Base-by-base conservation (phyloP, 2,329 filamentous ascomycete genomes). In the Aureobasidium sp. region DNA sequence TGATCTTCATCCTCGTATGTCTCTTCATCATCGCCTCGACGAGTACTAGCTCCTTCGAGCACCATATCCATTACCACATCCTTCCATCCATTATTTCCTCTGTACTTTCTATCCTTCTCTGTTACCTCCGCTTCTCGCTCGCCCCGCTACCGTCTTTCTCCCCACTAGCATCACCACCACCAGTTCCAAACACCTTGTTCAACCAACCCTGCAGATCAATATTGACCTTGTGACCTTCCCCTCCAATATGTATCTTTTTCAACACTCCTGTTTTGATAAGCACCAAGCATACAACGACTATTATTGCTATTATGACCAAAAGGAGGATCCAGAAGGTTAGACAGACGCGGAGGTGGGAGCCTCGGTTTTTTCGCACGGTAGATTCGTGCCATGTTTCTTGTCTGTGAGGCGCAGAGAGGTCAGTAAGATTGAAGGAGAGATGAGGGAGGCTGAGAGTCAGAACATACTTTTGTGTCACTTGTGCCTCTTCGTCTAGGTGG, bases 401-500 rank as follows among this genome's bases (percentile, higher is more conserved):
- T 53, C 34, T 53, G 0, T 39, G 3, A 8, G 10, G 34, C 3
- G 3, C 29, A 16, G 10, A 2, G 21, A 29, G 21, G 49, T 53
- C n/a, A 53, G 49, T 30, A 16, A 6, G 34, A 3, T 13, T 32
- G 47, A 32, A 13, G 30, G 32, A 25, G 32, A 50, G 11, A 14
- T 3, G 10, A 16, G 25, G 44, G 27, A 16, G 13, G 45, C 13
- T 25, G n/a, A 9, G 13, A 4, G 25, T 21, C 7, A 30, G 30
- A 27, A 21, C 49, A 5, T 39, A 42, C 50, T 42, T 54, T 42
- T 32, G 25, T 1, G 48, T 29, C 5, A 44, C 9, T 34, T 55
- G 51, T 49, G 61, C 62, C 65, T 80, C 76, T 67, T 84, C 82
- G 65, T 84, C 81, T 59, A 61, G 71, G 68, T 84, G 82, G 1